Evolutionary conservation across 192 early-diverging fungal species (phyloP).

Genomic region (Rhizophagus prolifer): DNA sequence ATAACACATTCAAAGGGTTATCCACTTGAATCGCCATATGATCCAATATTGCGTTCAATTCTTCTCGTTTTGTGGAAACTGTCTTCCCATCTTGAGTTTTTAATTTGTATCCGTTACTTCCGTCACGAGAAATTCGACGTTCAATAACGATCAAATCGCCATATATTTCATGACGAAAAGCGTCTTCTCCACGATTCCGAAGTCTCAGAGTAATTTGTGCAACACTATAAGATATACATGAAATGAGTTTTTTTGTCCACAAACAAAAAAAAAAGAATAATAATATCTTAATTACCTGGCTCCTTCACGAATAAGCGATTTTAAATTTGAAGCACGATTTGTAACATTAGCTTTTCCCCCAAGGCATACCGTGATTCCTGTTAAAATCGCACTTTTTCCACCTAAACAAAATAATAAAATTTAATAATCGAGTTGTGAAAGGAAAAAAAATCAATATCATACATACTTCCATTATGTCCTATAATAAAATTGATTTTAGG

Average conservation of each 20-base stretch:
- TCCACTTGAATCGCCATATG: slow-evolving; percentile 89
- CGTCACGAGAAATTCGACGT: slow-evolving; percentile 67
- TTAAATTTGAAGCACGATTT: slow-evolving; percentile 77
- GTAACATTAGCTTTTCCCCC: slow-evolving; percentile 90
- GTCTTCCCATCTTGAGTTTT: slow-evolving; percentile 61
- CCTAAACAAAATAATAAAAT: slow-evolving; percentile 39
- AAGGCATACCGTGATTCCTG: slow-evolving; percentile 85
- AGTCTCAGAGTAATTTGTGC: slow-evolving; percentile 69
- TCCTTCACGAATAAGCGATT: slow-evolving; percentile 83
- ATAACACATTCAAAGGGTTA: slow-evolving; percentile 92
- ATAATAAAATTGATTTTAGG: slow-evolving; percentile 95
- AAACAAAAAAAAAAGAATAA: not conserved
- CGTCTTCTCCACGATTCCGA: slow-evolving; percentile 82
- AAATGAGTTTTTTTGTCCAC: not conserved
- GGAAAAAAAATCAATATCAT: not conserved
- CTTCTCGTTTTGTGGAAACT: slow-evolving; percentile 79
- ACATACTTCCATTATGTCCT: slow-evolving; percentile 91
- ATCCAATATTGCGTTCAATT: slow-evolving; percentile 79
- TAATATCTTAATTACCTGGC: slow-evolving; percentile 31
- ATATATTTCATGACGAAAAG: slow-evolving; percentile 77
- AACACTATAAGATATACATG: slow-evolving; percentile 37
- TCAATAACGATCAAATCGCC: slow-evolving; percentile 83
- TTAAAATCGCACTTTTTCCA: slow-evolving; percentile 96
- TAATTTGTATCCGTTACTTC: slow-evolving; percentile 76
- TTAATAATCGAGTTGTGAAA: not conserved